Conservation (phyloP, 768 basidiomycete genomes). For the Pisolithus orientalis region DNA sequence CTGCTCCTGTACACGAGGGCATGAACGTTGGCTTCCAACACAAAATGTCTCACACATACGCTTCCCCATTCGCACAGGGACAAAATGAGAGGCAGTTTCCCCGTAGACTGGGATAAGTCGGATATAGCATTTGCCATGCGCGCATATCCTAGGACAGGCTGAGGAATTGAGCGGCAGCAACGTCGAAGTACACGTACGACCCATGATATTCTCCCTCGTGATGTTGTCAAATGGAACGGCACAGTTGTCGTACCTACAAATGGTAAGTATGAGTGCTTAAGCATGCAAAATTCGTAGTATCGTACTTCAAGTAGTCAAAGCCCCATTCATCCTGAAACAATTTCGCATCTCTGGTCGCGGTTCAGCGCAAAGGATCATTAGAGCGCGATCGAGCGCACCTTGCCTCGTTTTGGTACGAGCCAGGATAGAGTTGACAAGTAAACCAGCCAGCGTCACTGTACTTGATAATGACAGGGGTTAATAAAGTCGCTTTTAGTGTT, state of each 20-base stretch:
- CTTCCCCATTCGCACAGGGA: conserved; percentile 71
- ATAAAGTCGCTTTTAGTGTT: background rate
- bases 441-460: conserved; percentile 70
- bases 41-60: conserved; percentile 29
- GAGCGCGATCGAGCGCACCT: conserved; percentile 27
- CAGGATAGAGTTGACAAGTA: conserved; percentile 59
- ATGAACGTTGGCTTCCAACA: background rate
- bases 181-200: conserved; percentile 32
- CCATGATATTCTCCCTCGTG: conserved; percentile 49
- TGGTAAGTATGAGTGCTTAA: background rate
- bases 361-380: background rate
- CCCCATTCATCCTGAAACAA: conserved; percentile 56
- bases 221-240: conserved; percentile 53
- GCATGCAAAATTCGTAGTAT: background rate
- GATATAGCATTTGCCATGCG: conserved; percentile 57
- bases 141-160: conserved; percentile 39
- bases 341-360: conserved; percentile 41
- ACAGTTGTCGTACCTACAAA: conserved; percentile 53
- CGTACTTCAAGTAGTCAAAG: conserved; percentile 59
- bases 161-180: background rate
- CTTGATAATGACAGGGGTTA: conserved; percentile 21
- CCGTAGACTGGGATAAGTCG: conserved; percentile 38
- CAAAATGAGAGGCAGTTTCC: conserved; percentile 49
- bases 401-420: conserved; percentile 59
- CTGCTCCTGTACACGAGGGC: conserved; percentile 36